Evolutionary conservation across 129 eudicot genomes (phyloP).

Genomic region (Apium graveolens): DNA sequence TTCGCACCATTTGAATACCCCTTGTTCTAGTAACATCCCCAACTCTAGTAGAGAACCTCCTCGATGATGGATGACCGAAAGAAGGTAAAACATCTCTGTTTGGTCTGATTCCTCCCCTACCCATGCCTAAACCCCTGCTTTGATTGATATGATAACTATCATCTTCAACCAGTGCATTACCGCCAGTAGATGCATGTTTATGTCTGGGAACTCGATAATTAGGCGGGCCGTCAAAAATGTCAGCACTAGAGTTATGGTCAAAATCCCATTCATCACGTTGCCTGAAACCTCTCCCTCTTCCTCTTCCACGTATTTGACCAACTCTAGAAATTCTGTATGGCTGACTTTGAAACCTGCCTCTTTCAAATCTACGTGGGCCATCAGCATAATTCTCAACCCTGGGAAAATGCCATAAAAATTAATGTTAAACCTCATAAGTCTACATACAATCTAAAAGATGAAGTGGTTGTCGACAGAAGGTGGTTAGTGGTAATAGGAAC

Average conservation of each 20-base stretch:
- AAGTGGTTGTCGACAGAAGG: background rate
- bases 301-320: conserved; percentile 26
- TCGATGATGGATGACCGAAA: conserved; percentile 20
- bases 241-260: conserved; percentile 26
- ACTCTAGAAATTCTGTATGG: conserved; percentile 30
- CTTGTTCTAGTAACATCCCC: conserved; percentile 27
- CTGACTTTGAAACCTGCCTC: conserved; percentile 30
- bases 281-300: conserved; percentile 26
- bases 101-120: conserved; percentile 29
- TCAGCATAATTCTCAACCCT: conserved; percentile 31
- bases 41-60: conserved; percentile 33
- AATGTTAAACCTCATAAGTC: background rate
- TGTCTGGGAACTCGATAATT: conserved; percentile 30
- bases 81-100: conserved; percentile 29
- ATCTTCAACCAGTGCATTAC: conserved; percentile 26
- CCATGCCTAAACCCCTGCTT: conserved; percentile 12
- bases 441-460: conserved; percentile 5
- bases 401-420: conserved; percentile 16
- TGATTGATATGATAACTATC: conserved; percentile 19
- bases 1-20: conserved; percentile 16
- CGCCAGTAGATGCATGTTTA: conserved; percentile 20
- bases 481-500: background rate
- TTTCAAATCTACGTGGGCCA: conserved; percentile 21
- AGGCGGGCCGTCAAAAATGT: conserved; percentile 21
- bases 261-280: conserved; percentile 32